Percentiles rank a stretch among this genome's conserved stretches.
These are phyloP conservation scores for Microbotryum violaceum DNA, from an alignment of 1,284 basidiomycete genomes.

Conservation along the genomic window DNA sequence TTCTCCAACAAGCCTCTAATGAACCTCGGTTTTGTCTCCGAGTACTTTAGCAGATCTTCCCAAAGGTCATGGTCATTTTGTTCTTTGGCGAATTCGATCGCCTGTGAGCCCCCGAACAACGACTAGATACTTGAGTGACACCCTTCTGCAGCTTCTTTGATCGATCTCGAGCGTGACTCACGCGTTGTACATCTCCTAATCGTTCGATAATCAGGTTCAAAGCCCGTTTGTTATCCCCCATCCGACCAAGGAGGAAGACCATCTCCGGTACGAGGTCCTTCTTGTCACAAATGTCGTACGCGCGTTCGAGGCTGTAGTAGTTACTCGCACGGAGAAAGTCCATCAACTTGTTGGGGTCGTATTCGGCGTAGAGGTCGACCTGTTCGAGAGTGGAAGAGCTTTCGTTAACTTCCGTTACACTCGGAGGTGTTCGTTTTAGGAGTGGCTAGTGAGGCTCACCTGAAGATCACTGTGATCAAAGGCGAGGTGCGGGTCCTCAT, in stretches of 20 bases:
- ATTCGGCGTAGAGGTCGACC: constrained; percentile 88
- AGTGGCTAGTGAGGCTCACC: constrained; percentile 43
- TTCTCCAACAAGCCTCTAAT: constrained; percentile 87
- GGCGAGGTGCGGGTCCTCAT: constrained; percentile 73
- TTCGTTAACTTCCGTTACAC: neutral
- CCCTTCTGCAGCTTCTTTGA: too few relatives aligned
- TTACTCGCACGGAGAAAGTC: constrained; percentile 86
- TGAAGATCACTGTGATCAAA: constrained; percentile 77
- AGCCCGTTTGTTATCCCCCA: constrained; percentile 95
- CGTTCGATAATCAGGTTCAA: constrained; percentile 91
- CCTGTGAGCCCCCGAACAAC: neutral
- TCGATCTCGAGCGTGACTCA: constrained; percentile 39
- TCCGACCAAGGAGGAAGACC: constrained; percentile 93
- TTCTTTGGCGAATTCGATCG: constrained; percentile 94
- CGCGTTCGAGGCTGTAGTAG: constrained; percentile 82
- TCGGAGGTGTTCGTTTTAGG: too few relatives aligned
- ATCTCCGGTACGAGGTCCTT: constrained; percentile 88
- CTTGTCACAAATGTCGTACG: constrained; percentile 77
- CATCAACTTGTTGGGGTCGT: constrained; percentile 67
- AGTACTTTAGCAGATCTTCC: constrained; percentile 91
- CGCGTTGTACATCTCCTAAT: constrained; percentile 81
- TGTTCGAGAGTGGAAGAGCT: constrained; percentile 35
- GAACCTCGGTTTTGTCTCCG: constrained; percentile 88
- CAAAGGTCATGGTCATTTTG: constrained; percentile 95
- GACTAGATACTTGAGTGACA: too few relatives aligned